phyloP scores from a whole-genome alignment of 1,284 basidiomycete species.

The Puccinia coronata region DNA sequence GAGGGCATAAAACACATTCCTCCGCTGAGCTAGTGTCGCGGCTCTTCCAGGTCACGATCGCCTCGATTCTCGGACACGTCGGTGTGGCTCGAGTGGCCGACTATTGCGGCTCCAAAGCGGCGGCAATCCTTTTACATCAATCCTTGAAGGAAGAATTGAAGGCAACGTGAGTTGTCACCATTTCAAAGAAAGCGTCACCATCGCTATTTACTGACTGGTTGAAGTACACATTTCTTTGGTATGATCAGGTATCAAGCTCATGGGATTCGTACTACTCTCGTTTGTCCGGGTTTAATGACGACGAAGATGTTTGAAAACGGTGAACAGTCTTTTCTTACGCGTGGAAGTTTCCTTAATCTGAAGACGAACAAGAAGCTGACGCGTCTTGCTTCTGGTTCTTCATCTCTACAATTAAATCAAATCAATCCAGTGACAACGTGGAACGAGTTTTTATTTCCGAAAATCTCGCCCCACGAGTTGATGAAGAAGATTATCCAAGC shows the following conservation, averaged over 20 bases:
- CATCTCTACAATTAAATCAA: slow-evolving; percentile 54
- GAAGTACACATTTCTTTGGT: neutral
- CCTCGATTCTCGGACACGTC: slow-evolving; percentile 23
- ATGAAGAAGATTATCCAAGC: slow-evolving; percentile 77
- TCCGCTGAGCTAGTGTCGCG: neutral
- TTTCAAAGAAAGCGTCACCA: neutral
- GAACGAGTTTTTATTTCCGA: slow-evolving; percentile 69
- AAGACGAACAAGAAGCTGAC: neutral
- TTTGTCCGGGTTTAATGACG: slow-evolving; percentile 72
- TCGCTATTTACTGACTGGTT: neutral
- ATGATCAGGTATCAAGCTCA: slow-evolving; percentile 70
- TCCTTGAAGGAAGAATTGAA: slow-evolving; percentile 76
- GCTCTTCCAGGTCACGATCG: slow-evolving; percentile 68
- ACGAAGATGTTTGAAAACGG: slow-evolving; percentile 71
- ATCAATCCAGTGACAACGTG: slow-evolving; percentile 54
- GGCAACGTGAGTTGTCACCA: neutral
- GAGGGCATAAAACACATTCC: neutral
- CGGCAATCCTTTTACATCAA: slow-evolving; percentile 72
- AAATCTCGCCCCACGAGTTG: slow-evolving; percentile 70
- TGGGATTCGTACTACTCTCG: slow-evolving; percentile 74
- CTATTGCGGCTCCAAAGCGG: slow-evolving; percentile 85
- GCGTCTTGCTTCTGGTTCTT: neutral
- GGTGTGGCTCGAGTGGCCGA: slow-evolving; percentile 65
- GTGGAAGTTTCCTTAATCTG: neutral
- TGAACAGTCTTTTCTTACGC: neutral